Evolutionary conservation across 2,329 filamentous ascomycete genomes (phyloP).

Genomic region (Neonectria magnoliae): DNA sequence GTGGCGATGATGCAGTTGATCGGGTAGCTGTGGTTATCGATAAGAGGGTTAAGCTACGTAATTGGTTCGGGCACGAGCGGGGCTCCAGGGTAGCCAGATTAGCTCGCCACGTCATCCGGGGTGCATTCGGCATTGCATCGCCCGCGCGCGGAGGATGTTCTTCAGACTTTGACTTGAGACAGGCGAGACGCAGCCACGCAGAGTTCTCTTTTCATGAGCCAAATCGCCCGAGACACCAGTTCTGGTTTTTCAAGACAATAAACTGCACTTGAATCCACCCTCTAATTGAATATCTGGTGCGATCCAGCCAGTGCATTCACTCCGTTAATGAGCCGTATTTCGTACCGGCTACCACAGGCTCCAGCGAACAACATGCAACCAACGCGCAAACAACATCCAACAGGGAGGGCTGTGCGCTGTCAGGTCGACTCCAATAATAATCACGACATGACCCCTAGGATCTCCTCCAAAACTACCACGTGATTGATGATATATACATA

Average conservation of each 20-base stretch:
- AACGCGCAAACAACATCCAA: not conserved
- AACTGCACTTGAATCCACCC: not conserved
- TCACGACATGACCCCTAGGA: not conserved
- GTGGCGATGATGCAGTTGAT: not conserved
- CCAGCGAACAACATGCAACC: not conserved
- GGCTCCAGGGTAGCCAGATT: not conserved
- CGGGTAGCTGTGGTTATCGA: constrained; percentile 3
- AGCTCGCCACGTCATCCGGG: not conserved
- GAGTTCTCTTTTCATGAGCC: not conserved
- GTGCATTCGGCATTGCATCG: not conserved
- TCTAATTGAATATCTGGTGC: not conserved
- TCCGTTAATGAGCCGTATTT: not conserved
- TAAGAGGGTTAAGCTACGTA: not conserved
- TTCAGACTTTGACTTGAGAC: not conserved
- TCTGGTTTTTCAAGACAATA: not conserved
- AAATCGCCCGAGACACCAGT: not conserved
- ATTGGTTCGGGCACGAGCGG: not conserved
- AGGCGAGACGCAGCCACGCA: not conserved
- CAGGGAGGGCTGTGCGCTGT: not conserved
- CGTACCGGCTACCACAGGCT: not conserved
- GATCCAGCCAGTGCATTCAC: not conserved
- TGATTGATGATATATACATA: not conserved
- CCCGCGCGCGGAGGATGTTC: not conserved
- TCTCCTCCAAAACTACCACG: not conserved
- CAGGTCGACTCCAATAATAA: not conserved